These are phyloP conservation scores for Kurtzmaniella quercitrusa DNA, from an alignment of 1,139 yeast genomes.

Conservation along the genomic window DNA sequence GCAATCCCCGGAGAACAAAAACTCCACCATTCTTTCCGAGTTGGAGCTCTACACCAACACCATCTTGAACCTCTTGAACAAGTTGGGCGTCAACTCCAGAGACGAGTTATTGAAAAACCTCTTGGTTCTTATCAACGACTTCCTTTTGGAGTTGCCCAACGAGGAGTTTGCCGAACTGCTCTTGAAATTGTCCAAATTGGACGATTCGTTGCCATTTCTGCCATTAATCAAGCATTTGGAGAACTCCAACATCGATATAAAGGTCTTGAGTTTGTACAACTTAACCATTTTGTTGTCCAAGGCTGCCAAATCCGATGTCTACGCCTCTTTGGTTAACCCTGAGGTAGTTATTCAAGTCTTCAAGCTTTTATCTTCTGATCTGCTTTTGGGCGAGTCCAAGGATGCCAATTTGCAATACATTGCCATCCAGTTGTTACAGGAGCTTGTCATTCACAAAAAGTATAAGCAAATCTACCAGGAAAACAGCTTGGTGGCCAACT, in stretches of 20 bases:
- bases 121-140: conserved; percentile 64
- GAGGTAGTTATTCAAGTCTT: conserved; percentile 40
- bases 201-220: conserved; percentile 48
- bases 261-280: conserved; percentile 43
- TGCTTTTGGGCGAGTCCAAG: conserved; percentile 41
- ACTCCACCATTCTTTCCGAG: conserved; percentile 38
- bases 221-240: conserved; percentile 53
- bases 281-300: conserved; percentile 36
- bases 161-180: conserved; percentile 42
- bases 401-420: conserved; percentile 56
- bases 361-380: conserved; percentile 34
- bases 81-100: conserved; percentile 38
- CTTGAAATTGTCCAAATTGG: conserved; percentile 41
- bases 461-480: conserved; percentile 61
- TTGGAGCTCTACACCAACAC: conserved; percentile 54
- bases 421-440: conserved; percentile 64
- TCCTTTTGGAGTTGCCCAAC: conserved; percentile 42
- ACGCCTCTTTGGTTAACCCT: conserved; percentile 16
- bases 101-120: conserved; percentile 76
- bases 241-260: conserved; percentile 42
- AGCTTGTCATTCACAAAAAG: conserved; percentile 52
- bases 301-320: conserved; percentile 14
- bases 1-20: conserved; percentile 35
- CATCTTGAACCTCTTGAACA: conserved; percentile 51
- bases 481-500: conserved; percentile 41